Evolutionary conservation across 805 yeast genomes (phyloP), one percentile per base, ranked within the genome.

Genomic region (Candida schatavii): DNA sequence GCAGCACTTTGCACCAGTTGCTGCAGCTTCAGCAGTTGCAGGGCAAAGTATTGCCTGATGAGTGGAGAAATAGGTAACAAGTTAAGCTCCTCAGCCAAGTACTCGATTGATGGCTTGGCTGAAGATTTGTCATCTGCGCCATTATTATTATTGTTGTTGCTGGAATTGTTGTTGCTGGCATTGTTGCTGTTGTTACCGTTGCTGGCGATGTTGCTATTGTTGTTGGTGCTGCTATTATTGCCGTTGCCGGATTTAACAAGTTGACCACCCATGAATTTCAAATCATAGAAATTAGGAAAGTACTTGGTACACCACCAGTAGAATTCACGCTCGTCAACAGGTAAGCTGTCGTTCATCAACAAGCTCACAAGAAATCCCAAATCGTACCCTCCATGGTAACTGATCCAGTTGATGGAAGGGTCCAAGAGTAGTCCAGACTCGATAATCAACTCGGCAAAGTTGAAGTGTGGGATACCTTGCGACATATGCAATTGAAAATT

Each of bases 351-450:
- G 62, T 88, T 87, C 52, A 83, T 79, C 57, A 91, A 70, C 49
- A 88, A 71, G 37, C 95, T 80, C 13, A 89, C 67, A 45, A 93
- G 69, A 61, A 90, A 90, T 1, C 98, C 99, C 58, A 90, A 77
- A 61, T 93, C 99, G 63, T 93, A 93, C 10, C 98, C 99, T 1
- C 79, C 83, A 61, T 93, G 97, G 66, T 85, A 93, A 46, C 96
- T 84, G 40, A 88, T 74, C 99, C 99, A 93, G 40, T 83, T 80
- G 35, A 88, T 78, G 27, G 76, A 66, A 22, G 74, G 72, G 51
- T 87, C 82, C 52, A 93, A 68, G 28, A 90, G 77, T 48, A 93
- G 69, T 0, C 99, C 99, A 37, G 95, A 85, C 44, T 87, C 88
- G 45, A 84, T 85, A 56, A 93, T 70, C 41, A 85, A 68, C 61